These are phyloP conservation scores for Psidium guajava DNA, from an alignment of 345 rosid genomes.

Conservation along the genomic window DNA sequence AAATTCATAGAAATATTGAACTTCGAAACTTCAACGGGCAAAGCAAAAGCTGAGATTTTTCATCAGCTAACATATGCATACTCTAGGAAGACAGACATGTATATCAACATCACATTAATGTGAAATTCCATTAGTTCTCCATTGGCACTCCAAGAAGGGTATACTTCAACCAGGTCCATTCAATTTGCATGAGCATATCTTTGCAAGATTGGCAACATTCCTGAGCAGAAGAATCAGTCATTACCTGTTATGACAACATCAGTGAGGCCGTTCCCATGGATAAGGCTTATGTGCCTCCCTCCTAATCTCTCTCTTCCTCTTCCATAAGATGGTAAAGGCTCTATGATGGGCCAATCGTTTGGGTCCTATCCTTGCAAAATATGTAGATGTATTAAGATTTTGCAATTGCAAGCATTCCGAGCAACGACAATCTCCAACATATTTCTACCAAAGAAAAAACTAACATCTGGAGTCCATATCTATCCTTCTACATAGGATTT, in stretches of 20 bases:
- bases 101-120: neutral
- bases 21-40: neutral
- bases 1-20: neutral
- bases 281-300: slow-evolving; percentile 93
- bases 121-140: neutral
- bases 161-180: neutral
- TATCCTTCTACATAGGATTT: neutral
- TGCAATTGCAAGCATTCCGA: neutral
- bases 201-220: neutral
- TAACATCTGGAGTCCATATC: neutral
- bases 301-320: slow-evolving; percentile 98
- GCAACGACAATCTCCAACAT: neutral
- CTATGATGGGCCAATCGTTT: slow-evolving; percentile 83
- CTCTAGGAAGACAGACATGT: neutral
- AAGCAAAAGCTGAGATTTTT: neutral
- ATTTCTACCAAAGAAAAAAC: neutral
- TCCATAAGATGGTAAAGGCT: slow-evolving; percentile 96
- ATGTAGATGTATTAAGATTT: neutral
- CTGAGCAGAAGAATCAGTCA: neutral
- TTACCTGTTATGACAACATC: slow-evolving; percentile 88
- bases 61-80: neutral
- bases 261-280: slow-evolving; percentile 85
- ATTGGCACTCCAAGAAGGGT: neutral
- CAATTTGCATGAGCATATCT: neutral
- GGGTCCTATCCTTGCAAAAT: slow-evolving; percentile 31